Evolutionary conservation across 768 basidiomycete genomes (phyloP), one percentile per base, ranked within the genome.

Genomic region (Phlegmacium glaucopus): DNA sequence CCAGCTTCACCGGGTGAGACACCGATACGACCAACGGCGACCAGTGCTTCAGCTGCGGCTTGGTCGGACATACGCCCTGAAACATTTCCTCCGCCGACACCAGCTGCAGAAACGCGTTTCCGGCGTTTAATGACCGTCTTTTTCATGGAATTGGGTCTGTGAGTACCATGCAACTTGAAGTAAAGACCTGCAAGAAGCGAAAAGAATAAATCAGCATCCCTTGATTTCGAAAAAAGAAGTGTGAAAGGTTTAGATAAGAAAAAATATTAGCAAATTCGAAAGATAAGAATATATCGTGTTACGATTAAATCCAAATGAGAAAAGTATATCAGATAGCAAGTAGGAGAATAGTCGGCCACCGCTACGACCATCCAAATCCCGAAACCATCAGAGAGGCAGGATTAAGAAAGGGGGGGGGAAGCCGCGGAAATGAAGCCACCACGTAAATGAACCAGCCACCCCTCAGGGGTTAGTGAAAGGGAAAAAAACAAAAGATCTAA

Each of bases 81-180:
- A 27, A 61, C 51, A 45, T 45, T 55, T 39, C 63, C 57, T 22
- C 59, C 57, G 22, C 49, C 66, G 8, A 71, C 77, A 15, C 87
- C 82, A 35, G 94, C 92, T 42, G 95, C 94, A 29, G 96, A 94
- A 35, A 99, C 94, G 56, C 96, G 86, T 70, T 98, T 98, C 55
- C 96, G 78, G 28, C 96, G 82, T 72, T 99, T 99, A 78, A 99
- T 99, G 56, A 96, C 92, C 4, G 91, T 89, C 75, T 98, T 97
- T 71, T 96, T 98, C 94, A 99, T 95, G 52, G 93, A 91, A 54
- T 94, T 94, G 32, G 96, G 96, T 30, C 96, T 83, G 59, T 97
- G 94, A 2, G 90, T 91, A 40, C 94, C 93, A 72, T 99, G 96
- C 10, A 99, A 79, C 70, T 99, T 98, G 78, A 92, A 96, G 72